Conservation (phyloP, 192 early-diverging fungal genomes). For the Borealophlyctis nickersoniae region DNA sequence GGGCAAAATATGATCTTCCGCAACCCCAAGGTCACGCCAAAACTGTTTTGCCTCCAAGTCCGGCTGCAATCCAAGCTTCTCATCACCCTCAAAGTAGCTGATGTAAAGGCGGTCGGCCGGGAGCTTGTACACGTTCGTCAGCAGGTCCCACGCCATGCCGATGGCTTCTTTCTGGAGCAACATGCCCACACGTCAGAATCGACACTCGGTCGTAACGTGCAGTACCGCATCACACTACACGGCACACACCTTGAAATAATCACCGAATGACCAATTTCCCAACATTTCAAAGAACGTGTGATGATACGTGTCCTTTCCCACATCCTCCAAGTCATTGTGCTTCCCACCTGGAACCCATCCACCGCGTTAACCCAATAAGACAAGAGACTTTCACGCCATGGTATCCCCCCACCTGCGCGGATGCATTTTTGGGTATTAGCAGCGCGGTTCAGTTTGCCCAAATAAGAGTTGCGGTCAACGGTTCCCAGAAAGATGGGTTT, state of each 20-base stretch:
- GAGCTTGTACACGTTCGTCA: constrained; percentile 81
- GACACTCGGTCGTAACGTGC: background rate
- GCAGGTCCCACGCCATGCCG: constrained; percentile 83
- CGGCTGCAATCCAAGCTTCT: constrained; percentile 68
- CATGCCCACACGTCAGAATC: constrained; percentile 12
- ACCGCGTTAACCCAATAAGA: background rate
- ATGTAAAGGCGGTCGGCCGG: constrained; percentile 89
- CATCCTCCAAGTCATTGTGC: constrained; percentile 99
- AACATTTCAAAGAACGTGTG: constrained; percentile 99
- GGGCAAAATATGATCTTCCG: constrained; percentile 78
- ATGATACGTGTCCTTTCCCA: constrained; percentile 97
- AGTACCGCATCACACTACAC: constrained; percentile 28
- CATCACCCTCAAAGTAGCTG: constrained; percentile 94
- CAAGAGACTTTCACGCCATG: constrained; percentile 2
- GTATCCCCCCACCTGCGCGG: constrained; percentile 81
- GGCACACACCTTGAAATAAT: constrained; percentile 99
- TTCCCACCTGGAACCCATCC: constrained; percentile 74
- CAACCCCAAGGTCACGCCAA: constrained; percentile 88
- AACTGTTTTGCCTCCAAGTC: constrained; percentile 89
- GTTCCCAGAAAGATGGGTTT: constrained; percentile 97
- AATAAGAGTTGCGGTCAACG: constrained; percentile 87
- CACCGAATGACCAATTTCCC: constrained; percentile 99
- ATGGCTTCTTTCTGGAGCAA: constrained; percentile 87
- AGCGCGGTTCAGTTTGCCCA: constrained; percentile 87
- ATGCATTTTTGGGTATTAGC: constrained; percentile 98